Conservation (phyloP, 2,329 filamentous ascomycete species). For the Lasiodiplodia gonubiensis region DNA sequence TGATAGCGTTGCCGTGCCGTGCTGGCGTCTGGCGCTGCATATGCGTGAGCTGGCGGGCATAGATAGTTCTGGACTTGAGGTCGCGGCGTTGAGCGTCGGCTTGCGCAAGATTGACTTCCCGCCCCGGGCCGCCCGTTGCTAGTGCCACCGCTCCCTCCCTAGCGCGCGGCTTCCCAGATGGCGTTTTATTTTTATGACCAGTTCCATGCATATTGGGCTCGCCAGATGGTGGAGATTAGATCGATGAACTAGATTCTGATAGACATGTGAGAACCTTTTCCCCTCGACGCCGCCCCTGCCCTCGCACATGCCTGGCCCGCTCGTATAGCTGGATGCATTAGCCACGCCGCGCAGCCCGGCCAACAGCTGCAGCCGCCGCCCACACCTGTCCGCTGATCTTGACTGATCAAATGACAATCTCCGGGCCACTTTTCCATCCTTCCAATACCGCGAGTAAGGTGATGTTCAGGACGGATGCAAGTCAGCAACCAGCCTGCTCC, state of each 20-base stretch:
- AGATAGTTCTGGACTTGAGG: background rate
- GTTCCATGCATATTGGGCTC: slow-evolving; percentile 2
- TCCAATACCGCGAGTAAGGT: slow-evolving; percentile 5
- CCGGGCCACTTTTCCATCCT: background rate
- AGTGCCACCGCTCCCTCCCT: background rate
- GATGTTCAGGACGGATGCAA: background rate
- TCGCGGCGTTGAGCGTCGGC: background rate
- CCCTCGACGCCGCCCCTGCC: background rate
- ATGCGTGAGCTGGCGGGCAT: background rate
- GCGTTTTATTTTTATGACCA: background rate
- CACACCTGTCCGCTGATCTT: background rate
- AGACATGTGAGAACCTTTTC: slow-evolving; percentile 3
- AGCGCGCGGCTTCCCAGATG: background rate
- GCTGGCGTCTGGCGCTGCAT: background rate
- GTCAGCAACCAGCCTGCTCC: background rate
- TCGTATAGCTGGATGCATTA: background rate
- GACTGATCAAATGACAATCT: slow-evolving; percentile 8
- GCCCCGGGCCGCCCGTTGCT: slow-evolving; percentile 19
- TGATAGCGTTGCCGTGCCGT: slow-evolving; percentile 14
- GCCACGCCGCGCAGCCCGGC: background rate
- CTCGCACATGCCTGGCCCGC: background rate
- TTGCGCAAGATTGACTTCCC: slow-evolving; percentile 26
- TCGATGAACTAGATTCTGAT: slow-evolving; percentile 1
- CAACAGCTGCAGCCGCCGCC: background rate
- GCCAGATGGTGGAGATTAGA: slow-evolving; percentile 17